phyloP scores from a whole-genome alignment of 75 land plant species.

The Isoetes taiwanensis region DNA sequence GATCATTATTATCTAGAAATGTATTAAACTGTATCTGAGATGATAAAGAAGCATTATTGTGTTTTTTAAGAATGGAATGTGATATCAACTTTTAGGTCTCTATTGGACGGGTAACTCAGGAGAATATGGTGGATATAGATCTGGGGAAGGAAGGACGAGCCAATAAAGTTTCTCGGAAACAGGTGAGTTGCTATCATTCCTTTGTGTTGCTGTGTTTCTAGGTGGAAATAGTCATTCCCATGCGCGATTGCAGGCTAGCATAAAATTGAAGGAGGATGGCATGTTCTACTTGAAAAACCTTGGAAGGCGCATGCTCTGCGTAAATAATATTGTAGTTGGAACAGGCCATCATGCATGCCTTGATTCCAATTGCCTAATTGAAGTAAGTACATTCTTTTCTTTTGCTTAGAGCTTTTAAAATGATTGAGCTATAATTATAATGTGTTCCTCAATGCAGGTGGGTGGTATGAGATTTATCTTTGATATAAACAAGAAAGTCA shows the following conservation, averaged over 20 bases:
- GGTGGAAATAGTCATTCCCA: not conserved
- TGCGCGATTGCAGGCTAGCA: slow-evolving; percentile 57
- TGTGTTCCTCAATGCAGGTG: slow-evolving; percentile 18
- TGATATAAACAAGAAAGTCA: slow-evolving; percentile 38
- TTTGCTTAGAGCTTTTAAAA: no score
- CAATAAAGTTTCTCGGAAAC: slow-evolving; percentile 75
- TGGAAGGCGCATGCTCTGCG: slow-evolving; percentile 45
- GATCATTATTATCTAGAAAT: not conserved
- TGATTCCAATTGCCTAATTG: slow-evolving; percentile 57
- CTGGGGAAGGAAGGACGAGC: slow-evolving; percentile 76
- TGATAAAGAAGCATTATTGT: not conserved
- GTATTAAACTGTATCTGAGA: not conserved
- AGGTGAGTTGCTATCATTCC: slow-evolving; percentile 29
- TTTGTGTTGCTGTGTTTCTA: not conserved
- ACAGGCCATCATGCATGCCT: slow-evolving; percentile 39
- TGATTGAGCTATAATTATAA: not conserved
- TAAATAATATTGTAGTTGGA: slow-evolving; percentile 47
- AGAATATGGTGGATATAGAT: slow-evolving; percentile 66
- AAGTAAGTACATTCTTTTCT: no score
- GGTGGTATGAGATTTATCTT: slow-evolving; percentile 60
- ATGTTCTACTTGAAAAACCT: slow-evolving; percentile 54
- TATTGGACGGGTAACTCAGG: slow-evolving; percentile 64
- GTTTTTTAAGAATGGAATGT: not conserved
- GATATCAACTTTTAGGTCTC: slow-evolving; percentile 29
- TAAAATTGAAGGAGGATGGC: slow-evolving; percentile 71